Percentiles rank a stretch among this genome's conserved stretches.
Conservation (phyloP, 1,284 basidiomycete species). For the Trichosporon asahii region DNA sequence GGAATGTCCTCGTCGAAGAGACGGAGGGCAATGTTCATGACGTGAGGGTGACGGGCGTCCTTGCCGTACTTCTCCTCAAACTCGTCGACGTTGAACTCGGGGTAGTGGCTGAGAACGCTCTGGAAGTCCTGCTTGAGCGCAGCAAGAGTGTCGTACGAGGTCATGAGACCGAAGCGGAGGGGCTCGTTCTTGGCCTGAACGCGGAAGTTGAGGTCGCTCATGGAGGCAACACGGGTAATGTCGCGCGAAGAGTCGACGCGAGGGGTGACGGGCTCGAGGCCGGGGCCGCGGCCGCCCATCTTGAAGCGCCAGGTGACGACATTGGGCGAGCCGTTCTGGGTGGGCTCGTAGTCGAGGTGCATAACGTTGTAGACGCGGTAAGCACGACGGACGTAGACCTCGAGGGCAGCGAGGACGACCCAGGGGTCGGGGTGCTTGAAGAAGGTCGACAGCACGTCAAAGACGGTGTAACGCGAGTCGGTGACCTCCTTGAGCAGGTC, state of each 20-base stretch:
- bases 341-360: slow-evolving; percentile 90
- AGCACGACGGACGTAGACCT: slow-evolving; percentile 86
- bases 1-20: slow-evolving; percentile 68
- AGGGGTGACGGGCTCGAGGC: slow-evolving; percentile 79
- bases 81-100: slow-evolving; percentile 65
- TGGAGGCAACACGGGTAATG: slow-evolving; percentile 69
- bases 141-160: slow-evolving; percentile 75
- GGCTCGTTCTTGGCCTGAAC: slow-evolving; percentile 80
- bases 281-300: slow-evolving; percentile 62
- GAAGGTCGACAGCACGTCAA: slow-evolving; percentile 93
- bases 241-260: slow-evolving; percentile 58
- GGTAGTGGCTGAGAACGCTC: slow-evolving; percentile 60
- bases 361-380: slow-evolving; percentile 93
- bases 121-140: slow-evolving; percentile 71
- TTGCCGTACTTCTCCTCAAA: slow-evolving; percentile 70
- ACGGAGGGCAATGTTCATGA: slow-evolving; percentile 87
- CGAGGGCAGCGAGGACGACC: slow-evolving; percentile 85
- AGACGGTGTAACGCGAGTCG: slow-evolving; percentile 95
- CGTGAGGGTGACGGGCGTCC: slow-evolving; percentile 74
- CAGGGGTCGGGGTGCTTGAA: slow-evolving; percentile 82
- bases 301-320: slow-evolving; percentile 92
- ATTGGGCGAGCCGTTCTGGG: slow-evolving; percentile 74
- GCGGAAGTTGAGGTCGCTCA: slow-evolving; percentile 88
- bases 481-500: slow-evolving; percentile 89
- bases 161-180: slow-evolving; percentile 79